phyloP scores from a whole-genome alignment of 768 basidiomycete genomes.

The Coprinellus aureogranulatus region DNA sequence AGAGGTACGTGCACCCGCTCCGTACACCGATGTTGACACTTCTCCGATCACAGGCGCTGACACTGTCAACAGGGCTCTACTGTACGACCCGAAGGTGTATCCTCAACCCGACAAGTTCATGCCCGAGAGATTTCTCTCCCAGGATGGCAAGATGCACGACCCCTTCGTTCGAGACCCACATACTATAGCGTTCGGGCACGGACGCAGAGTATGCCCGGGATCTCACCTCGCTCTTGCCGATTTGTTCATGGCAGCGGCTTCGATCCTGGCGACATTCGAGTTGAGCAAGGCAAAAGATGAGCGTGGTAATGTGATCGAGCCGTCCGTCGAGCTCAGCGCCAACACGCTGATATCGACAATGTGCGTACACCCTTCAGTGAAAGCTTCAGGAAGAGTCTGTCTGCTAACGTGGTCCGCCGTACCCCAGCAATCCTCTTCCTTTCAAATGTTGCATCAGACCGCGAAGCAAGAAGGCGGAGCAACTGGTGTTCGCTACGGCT shows the following conservation, averaged over 20 bases:
- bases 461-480: neutral
- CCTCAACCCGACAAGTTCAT: slow-evolving; percentile 38
- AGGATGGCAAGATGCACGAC: slow-evolving; percentile 33
- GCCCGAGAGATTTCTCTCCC: slow-evolving; percentile 44
- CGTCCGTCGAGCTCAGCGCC: slow-evolving; percentile 26
- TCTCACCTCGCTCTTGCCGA: slow-evolving; percentile 25
- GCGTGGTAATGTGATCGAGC: slow-evolving; percentile 23
- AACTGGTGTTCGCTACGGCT: neutral
- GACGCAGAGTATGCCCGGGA: slow-evolving; percentile 29
- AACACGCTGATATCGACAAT: too few relatives aligned
- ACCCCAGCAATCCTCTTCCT: slow-evolving; percentile 2
- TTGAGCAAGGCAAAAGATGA: slow-evolving; percentile 24
- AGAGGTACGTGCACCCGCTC: too few relatives aligned
- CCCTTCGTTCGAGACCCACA: slow-evolving; percentile 32
- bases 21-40: too few relatives aligned
- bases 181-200: too few relatives aligned
- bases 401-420: too few relatives aligned
- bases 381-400: too few relatives aligned
- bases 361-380: too few relatives aligned
- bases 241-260: slow-evolving; percentile 26
- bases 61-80: too few relatives aligned
- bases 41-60: too few relatives aligned
- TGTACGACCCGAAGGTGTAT: too few relatives aligned
- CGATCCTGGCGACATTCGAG: slow-evolving; percentile 28
- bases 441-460: slow-evolving; percentile 6